A percentile compares a stretch with the other conserved stretches of the same genome.
phyloP scores from a whole-genome alignment of 1,284 basidiomycete genomes.

The Peniophora sp. region DNA sequence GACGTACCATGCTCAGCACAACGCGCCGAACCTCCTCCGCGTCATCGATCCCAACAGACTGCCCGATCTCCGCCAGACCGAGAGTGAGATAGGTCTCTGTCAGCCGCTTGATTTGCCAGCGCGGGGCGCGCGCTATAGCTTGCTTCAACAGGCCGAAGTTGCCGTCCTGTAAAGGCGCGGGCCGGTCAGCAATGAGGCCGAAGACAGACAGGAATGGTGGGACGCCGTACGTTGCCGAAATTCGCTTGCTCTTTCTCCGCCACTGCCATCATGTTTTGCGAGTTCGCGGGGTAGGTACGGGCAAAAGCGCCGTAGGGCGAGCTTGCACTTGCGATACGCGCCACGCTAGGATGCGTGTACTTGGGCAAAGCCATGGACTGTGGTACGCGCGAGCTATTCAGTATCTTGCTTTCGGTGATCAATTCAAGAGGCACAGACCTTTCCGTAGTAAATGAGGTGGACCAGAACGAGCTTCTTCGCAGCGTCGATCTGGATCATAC shows the following conservation, averaged over 20 bases:
- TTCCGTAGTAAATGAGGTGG: constrained; percentile 68
- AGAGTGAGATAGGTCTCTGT: constrained; percentile 75
- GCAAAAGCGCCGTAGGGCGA: constrained; percentile 50
- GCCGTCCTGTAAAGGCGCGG: constrained; percentile 46
- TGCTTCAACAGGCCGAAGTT: constrained; percentile 63
- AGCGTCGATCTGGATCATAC: constrained; percentile 74
- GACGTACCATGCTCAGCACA: constrained; percentile 61
- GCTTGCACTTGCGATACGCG: constrained; percentile 51
- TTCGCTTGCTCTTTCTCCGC: constrained; percentile 43
- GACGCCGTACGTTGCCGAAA: constrained; percentile 40
- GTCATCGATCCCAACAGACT: constrained; percentile 45
- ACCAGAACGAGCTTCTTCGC: constrained; percentile 75
- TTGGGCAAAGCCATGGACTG: constrained; percentile 56
- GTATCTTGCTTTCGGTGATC: constrained; percentile 1
- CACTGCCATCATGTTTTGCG: constrained; percentile 32
- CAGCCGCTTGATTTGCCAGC: constrained; percentile 70
- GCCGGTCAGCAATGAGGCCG: not conserved
- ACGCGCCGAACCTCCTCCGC: constrained; percentile 49
- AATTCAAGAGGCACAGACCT: constrained; percentile 29
- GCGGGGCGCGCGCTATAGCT: constrained; percentile 57
- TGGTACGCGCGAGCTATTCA: not conserved
- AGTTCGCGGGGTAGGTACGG: constrained; percentile 52
- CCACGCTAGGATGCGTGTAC: constrained; percentile 52
- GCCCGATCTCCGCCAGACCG: constrained; percentile 60
- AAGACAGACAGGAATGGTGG: not conserved